Percentiles rank a stretch among this genome's conserved stretches.
phyloP scores from a whole-genome alignment of 352 stramenopile genomes.

The Elongisporangium undulatum region DNA sequence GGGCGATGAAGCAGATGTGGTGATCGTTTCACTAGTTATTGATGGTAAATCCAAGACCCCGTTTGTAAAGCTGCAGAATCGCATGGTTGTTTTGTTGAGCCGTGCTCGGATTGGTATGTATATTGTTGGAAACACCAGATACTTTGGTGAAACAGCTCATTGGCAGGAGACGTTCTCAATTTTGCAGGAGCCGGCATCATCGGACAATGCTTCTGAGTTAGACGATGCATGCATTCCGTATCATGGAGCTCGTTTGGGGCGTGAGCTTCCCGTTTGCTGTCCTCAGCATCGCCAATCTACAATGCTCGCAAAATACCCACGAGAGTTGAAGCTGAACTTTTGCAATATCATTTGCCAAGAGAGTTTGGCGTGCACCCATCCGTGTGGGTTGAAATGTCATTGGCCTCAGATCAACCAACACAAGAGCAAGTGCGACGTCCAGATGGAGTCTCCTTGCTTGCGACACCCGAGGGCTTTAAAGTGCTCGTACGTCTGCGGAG shows the following conservation, averaged over 20 bases:
- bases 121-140: conserved; percentile 76
- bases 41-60: conserved; percentile 83
- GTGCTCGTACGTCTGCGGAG: conserved; percentile 45
- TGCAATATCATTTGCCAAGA: conserved; percentile 64
- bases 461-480: conserved; percentile 44
- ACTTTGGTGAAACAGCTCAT: conserved; percentile 71
- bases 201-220: conserved; percentile 22
- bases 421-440: conserved; percentile 48
- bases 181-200: conserved; percentile 34
- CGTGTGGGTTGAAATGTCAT: conserved; percentile 66
- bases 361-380: conserved; percentile 57
- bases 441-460: conserved; percentile 60
- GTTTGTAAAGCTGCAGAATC: conserved; percentile 87
- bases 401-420: conserved; percentile 52
- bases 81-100: conserved; percentile 88
- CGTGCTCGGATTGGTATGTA: conserved; percentile 84
- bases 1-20: conserved; percentile 85
- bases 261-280: conserved; percentile 71
- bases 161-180: conserved; percentile 73
- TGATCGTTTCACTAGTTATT: conserved; percentile 87
- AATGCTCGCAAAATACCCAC: conserved; percentile 20
- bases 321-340: conserved; percentile 67
- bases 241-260: conserved; percentile 38
- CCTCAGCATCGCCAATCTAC: conserved; percentile 51
- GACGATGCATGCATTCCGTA: conserved; percentile 31